phyloP scores from a whole-genome alignment of 495 filamentous ascomycete species.

The Pyrenopolyporus hunteri region DNA sequence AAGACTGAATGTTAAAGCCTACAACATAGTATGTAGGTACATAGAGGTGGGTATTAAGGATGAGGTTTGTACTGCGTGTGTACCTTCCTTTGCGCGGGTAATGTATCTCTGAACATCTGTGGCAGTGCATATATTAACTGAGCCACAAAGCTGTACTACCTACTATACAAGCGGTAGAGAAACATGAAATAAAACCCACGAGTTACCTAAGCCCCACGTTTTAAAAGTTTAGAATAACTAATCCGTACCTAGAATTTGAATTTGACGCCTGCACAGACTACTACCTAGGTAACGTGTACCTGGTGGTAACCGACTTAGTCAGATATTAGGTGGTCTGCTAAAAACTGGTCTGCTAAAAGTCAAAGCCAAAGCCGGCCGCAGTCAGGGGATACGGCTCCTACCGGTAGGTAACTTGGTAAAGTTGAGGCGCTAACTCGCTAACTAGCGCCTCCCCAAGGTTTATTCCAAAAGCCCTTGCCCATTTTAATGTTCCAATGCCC shows the following conservation, averaged over 20 bases:
- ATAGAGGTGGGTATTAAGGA: too few species aligned
- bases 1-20: too few species aligned
- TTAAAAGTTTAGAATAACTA: too few species aligned
- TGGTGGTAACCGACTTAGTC: too few species aligned
- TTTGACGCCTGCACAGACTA: too few species aligned
- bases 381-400: constrained; percentile 34
- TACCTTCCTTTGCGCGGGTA: too few species aligned
- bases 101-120: too few species aligned
- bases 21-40: too few species aligned
- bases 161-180: neutral
- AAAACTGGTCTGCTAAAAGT: constrained; percentile 1
- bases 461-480: constrained; percentile 25
- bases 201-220: too few species aligned
- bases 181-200: neutral
- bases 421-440: constrained; percentile 35
- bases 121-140: neutral
- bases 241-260: too few species aligned
- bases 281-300: too few species aligned
- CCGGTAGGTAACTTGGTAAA: constrained; percentile 24
- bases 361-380: constrained; percentile 21
- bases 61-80: too few species aligned
- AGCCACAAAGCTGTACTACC: neutral
- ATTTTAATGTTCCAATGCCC: constrained; percentile 19
- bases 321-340: neutral
- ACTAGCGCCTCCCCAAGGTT: constrained; percentile 30